Conservation (phyloP, 345 rosid species). For the Lepidium didymum region DNA sequence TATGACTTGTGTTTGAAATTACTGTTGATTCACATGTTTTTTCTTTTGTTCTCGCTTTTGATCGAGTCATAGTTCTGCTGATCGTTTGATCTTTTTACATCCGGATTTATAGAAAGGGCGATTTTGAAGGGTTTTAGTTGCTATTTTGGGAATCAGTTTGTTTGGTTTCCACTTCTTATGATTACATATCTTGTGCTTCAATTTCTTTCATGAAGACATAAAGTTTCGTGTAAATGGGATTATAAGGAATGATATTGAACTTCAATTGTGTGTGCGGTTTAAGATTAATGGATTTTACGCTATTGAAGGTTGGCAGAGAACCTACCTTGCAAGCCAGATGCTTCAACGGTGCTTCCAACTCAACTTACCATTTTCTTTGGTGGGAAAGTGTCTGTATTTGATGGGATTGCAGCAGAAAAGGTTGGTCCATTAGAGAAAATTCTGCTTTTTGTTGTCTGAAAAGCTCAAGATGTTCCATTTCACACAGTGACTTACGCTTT, state of each 20-base stretch:
- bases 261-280: neutral
- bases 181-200: neutral
- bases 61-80: neutral
- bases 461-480: neutral
- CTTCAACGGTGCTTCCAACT: conserved; percentile 27
- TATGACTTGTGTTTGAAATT: neutral
- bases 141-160: neutral
- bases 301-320: conserved; percentile 30
- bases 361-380: conserved; percentile 83
- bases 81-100: neutral
- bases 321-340: conserved; percentile 31
- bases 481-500: neutral
- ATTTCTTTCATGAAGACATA: neutral
- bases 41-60: neutral
- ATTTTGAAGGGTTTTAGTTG: neutral
- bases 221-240: neutral
- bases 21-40: neutral
- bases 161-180: neutral
- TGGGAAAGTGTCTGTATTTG: conserved; percentile 67
- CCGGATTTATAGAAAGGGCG: neutral
- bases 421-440: conserved; percentile 24
- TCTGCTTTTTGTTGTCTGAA: neutral
- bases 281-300: neutral
- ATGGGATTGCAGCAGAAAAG: conserved; percentile 64
- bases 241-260: neutral